Base-by-base conservation (phyloP, 31 red algal species). In the Odonthalia washingtoniensis region DNA sequence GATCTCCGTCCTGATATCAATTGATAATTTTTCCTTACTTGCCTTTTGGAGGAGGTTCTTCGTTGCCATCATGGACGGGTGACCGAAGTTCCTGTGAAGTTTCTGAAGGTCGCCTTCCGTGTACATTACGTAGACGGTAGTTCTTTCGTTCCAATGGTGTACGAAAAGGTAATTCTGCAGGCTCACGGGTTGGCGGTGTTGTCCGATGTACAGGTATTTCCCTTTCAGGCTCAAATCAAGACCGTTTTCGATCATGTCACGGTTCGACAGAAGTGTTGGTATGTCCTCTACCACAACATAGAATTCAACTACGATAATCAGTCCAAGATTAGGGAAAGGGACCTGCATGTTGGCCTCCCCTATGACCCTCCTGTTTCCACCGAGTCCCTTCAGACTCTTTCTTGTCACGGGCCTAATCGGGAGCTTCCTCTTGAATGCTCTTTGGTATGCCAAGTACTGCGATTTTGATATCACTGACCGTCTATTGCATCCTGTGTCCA, bases 211-310 rank as follows among this genome's bases (percentile, higher is more conserved):
- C n/a, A n/a, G n/a, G n/a, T n/a, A n/a, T n/a, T n/a, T n/a, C 62
- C 37, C 9, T 34, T 38, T 2, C 52, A 33, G 38, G 49, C 41
- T 5, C 27, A 63, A 9, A 38, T 65, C 77, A 4, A 60, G 6
- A 31, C 57, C 45, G 5, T 78, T 78, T 26, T 78, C 75, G 30
- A 78, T 60, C 75, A 78, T 57, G 42, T 76, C 42, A 24, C 68
- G 28, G 26, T 42, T 83, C 26, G 9, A 64, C 3, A 65, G 62
- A 18, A 62, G 53, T 0, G 28, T 86, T 5, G 69, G 70, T 16
- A 49, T 28, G 18, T 45, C 60, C n/a, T 0, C 42, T 44, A 5
- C 1, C 14, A 76, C 0, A 34, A 86, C 65, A n/a, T 63, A 44
- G 43, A 76, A 75, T 2, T 17, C 61, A 27, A 75, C n/a, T 35